Evolutionary conservation across 2,329 filamentous ascomycete genomes (phyloP).

Genomic region (Ploettnerulaceae sp.): DNA sequence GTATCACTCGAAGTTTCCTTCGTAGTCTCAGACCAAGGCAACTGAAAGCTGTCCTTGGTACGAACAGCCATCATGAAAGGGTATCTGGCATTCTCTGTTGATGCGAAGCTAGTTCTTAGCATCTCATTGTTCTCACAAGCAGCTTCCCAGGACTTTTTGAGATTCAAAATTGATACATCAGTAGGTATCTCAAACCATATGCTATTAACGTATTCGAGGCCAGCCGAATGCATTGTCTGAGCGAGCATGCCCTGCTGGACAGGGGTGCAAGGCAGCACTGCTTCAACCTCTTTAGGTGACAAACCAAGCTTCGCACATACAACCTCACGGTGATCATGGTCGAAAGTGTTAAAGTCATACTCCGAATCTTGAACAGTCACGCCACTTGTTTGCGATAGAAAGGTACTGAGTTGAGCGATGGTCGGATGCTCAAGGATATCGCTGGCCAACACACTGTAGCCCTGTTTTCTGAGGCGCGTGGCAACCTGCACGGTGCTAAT

Average conservation of each 20-base stretch:
- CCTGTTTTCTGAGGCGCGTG: conserved; percentile 55
- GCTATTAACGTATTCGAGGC: conserved; percentile 71
- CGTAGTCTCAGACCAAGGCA: conserved; percentile 40
- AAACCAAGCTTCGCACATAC: conserved; percentile 27
- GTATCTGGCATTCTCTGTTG: conserved; percentile 52
- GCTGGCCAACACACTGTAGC: conserved; percentile 55
- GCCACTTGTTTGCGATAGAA: conserved; percentile 15
- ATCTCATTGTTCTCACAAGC: conserved; percentile 59
- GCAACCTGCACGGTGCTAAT: conserved; percentile 82
- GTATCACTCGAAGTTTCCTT: background rate
- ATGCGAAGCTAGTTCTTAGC: conserved; percentile 68
- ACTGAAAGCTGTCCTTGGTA: conserved; percentile 26
- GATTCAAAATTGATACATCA: conserved; percentile 34
- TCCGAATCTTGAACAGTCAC: conserved; percentile 1
- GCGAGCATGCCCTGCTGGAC: conserved; percentile 77
- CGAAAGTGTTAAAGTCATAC: conserved; percentile 49
- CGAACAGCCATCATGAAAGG: conserved; percentile 75
- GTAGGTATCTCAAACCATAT: conserved; percentile 49
- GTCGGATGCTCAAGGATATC: conserved; percentile 67
- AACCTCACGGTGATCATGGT: conserved; percentile 38
- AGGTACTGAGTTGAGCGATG: conserved; percentile 33
- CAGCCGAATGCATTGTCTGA: conserved; percentile 63
- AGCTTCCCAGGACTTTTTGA: conserved; percentile 56
- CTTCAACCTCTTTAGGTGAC: conserved; percentile 41
- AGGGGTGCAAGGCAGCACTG: conserved; percentile 70